These are phyloP conservation scores for Arxiozyma telluris DNA, from an alignment of 1,139 yeast species.

Conservation along the genomic window DNA sequence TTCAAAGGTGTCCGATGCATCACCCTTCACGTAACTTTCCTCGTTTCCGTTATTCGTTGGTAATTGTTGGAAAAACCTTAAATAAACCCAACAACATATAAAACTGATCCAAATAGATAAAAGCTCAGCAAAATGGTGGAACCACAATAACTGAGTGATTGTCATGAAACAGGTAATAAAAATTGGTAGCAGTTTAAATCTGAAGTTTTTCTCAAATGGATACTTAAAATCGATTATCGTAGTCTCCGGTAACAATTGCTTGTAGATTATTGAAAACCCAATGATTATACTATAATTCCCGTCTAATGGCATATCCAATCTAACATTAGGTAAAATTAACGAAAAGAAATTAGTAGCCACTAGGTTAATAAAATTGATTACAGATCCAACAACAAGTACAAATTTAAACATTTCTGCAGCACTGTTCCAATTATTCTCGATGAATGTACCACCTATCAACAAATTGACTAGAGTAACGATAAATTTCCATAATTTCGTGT, in stretches of 20 bases:
- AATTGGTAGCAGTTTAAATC: conserved; percentile 70
- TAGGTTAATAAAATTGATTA: conserved; percentile 50
- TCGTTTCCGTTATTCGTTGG: conserved; percentile 16
- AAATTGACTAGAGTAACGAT: conserved; percentile 43
- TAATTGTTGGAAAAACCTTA: conserved; percentile 57
- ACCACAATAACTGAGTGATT: conserved; percentile 22
- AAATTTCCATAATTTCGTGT: conserved; percentile 46
- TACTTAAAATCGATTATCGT: conserved; percentile 40
- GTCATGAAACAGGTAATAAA: conserved; percentile 42
- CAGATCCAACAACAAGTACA: conserved; percentile 45
- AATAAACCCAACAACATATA: conserved; percentile 59
- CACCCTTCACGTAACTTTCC: conserved; percentile 41
- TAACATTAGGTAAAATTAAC: conserved; percentile 26
- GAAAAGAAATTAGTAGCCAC: conserved; percentile 32
- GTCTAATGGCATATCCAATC: conserved; percentile 39
- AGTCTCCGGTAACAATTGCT: conserved; percentile 85
- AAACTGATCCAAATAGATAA: conserved; percentile 66
- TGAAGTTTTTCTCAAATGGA: conserved; percentile 52
- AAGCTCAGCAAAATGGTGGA: conserved; percentile 45
- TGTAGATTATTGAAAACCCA: conserved; percentile 76
- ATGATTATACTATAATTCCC: conserved; percentile 68
- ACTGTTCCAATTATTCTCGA: conserved; percentile 49
- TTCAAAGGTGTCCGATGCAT: conserved; percentile 84
- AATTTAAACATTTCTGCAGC: conserved; percentile 49
- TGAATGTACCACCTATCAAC: conserved; percentile 44